Base-by-base conservation (phyloP, 2,329 filamentous ascomycete species). In the Calonectria fujianensis region DNA sequence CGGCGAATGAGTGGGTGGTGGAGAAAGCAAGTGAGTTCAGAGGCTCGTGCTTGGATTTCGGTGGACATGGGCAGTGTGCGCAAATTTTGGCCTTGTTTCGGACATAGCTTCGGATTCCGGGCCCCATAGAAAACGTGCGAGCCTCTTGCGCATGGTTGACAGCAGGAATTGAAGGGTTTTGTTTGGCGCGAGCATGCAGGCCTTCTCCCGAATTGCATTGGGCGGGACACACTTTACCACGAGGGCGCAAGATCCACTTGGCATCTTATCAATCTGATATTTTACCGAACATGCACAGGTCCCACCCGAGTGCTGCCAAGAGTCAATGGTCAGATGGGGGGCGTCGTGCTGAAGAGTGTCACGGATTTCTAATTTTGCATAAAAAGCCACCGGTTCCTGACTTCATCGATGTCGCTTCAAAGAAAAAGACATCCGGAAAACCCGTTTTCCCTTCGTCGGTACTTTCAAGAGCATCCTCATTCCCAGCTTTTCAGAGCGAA, bases 261-360 rank as follows among this genome's bases (percentile, higher is more conserved):
- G 35, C 57, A 63, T 63, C 57, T 63, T 63, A 63, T 63, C 57
- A 63, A 63, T 63, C 57, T 63, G 57, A 61, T 61, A 39, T 39
- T 61, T 61, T 14, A 39, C 57, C 24, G n/a, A 16, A 16, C 57
- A 41, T 10, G 57, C 18, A 39, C n/a, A 11, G 57, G 37, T 37
- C 29, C 57, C 57, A 41, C 57, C n/a, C 3, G 32, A 14, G 54
- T 41, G 35, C 6, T 39, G 37, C 27, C 39, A 41, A 41, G 35
- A 29, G 20, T 8, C 13, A 11, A 39, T 63, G 35, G 24, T 29
- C 57, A 63, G 35, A 63, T 63, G 54, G 3, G 3, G 9, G 31
- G 32, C 20, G 32, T 24, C 10, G 20, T 37, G 24, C 8, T 11
- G 35, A 37, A 27, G 57, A 63, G 37, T 24, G 35, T 61, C 35